A percentile compares a stretch with the other conserved stretches of the same genome.
Conservation (phyloP, 805 yeast genomes). For the Blastobotrys terrestris region DNA sequence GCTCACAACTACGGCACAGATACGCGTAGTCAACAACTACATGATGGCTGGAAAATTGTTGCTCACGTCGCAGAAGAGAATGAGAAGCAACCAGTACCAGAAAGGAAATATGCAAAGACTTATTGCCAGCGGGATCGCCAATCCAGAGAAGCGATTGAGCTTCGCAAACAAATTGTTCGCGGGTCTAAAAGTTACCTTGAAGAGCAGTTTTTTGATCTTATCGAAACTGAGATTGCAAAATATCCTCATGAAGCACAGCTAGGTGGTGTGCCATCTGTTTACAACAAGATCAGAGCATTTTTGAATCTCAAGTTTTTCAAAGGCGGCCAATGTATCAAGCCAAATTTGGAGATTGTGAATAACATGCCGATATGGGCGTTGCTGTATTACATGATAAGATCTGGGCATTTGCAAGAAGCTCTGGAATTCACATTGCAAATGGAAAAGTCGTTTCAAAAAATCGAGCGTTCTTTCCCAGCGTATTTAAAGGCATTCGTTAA, state of each 20-base stretch:
- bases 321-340: slow-evolving; percentile 44
- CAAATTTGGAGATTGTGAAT: slow-evolving; percentile 61
- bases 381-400: slow-evolving; percentile 74
- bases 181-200: slow-evolving; percentile 63
- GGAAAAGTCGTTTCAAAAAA: slow-evolving; percentile 68
- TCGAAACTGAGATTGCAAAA: slow-evolving; percentile 57
- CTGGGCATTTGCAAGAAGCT: slow-evolving; percentile 79
- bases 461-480: slow-evolving; percentile 77
- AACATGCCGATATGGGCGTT: slow-evolving; percentile 94
- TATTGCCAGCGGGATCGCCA: slow-evolving; percentile 19
- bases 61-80: slow-evolving; percentile 37
- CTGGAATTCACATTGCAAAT: slow-evolving; percentile 57
- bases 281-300: slow-evolving; percentile 65
- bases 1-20: slow-evolving; percentile 46
- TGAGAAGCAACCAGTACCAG: slow-evolving; percentile 15
- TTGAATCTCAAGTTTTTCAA: slow-evolving; percentile 40
- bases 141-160: slow-evolving; percentile 27
- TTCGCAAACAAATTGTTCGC: slow-evolving; percentile 40
- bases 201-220: slow-evolving; percentile 66
- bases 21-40: slow-evolving; percentile 60
- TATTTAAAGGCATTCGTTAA: slow-evolving; percentile 68
- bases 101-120: slow-evolving; percentile 31
- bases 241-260: slow-evolving; percentile 41
- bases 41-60: slow-evolving; percentile 69
- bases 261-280: slow-evolving; percentile 65